Evolutionary conservation across 164 flowering plant genomes (phyloP).

Genomic region (Magnolia officinalis): DNA sequence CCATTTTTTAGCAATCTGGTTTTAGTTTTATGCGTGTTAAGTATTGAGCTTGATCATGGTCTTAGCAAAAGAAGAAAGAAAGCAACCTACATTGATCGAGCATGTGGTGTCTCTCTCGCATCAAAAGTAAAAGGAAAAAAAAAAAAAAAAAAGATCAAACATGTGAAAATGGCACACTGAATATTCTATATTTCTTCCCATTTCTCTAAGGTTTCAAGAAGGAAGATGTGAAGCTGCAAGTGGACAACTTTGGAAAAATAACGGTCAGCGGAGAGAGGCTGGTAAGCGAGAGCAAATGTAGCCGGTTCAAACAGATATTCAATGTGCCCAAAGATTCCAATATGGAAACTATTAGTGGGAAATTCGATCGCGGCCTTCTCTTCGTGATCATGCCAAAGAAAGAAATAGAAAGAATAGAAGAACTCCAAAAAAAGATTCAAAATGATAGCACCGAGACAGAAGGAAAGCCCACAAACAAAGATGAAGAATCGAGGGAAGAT

Average conservation of each 20-base stretch:
- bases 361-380: conserved; percentile 41
- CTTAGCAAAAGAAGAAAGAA: no score
- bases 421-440: background rate
- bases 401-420: conserved; percentile 11
- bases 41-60: no score
- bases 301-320: conserved; percentile 24
- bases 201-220: conserved; percentile 29
- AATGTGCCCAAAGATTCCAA: conserved; percentile 39
- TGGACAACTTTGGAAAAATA: conserved; percentile 20
- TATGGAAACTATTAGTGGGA: conserved; percentile 26
- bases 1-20: no score
- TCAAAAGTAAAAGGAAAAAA: no score
- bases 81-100: no score
- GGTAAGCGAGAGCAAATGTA: conserved; percentile 13
- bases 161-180: no score
- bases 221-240: conserved; percentile 30
- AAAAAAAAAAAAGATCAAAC: no score
- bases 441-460: background rate
- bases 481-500: background rate
- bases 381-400: conserved; percentile 46
- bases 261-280: conserved; percentile 24
- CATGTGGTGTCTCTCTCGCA: no score
- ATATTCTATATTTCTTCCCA: background rate
- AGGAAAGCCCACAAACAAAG: background rate
- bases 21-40: no score